Base-by-base conservation (phyloP, 2,329 filamentous ascomycete species). In the Trichoderma sp. region DNA sequence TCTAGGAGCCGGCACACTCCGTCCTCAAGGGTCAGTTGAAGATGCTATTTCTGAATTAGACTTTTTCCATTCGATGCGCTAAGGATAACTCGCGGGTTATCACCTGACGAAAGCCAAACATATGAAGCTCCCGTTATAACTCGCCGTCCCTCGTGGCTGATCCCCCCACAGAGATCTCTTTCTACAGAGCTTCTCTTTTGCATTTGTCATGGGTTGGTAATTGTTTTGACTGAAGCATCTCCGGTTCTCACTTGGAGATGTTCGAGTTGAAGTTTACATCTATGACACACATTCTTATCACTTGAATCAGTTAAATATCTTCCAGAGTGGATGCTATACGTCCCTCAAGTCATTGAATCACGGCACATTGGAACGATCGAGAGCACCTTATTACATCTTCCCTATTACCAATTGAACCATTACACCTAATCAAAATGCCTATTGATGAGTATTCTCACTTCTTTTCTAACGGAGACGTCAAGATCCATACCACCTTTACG, bases 401-500 rank as follows among this genome's bases (percentile, higher is more conserved):
- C 2, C 0, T 1, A 12, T 47, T 43, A 0, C 8, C 4, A 47
- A 12, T 12, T 0, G 20, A 47, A n/a, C 7, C 3, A 20, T 12
- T 20, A 20, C n/a, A 4, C 4, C 11, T 47, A 47, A 4, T 20
- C 43, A 12, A 50, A 50, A 50, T 50, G 43, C 43, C 43, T n/a
- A 12, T 50, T 20, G 43, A 50, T 3, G 43, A 50, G 4, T 20
- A 50, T 3, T 50, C 43, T 50, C 43, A 50, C 43, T 50, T 50
- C 9, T 50, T 50, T 50, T 50, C n/a, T 12, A 50, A 50, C 20
- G 43, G 43, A 20, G 43, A 20, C 9, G 43, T 50, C 43, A 50
- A 50, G 43, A 50, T 50, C 43, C 43, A 50, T 20, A 50, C 43
- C 43, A 50, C n/a, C 43, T 50, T 50, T 50, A 50, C 43, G n/a